Evolutionary conservation across 1,284 basidiomycete genomes (phyloP).

Genomic region (Leucoagaricus sp.): DNA sequence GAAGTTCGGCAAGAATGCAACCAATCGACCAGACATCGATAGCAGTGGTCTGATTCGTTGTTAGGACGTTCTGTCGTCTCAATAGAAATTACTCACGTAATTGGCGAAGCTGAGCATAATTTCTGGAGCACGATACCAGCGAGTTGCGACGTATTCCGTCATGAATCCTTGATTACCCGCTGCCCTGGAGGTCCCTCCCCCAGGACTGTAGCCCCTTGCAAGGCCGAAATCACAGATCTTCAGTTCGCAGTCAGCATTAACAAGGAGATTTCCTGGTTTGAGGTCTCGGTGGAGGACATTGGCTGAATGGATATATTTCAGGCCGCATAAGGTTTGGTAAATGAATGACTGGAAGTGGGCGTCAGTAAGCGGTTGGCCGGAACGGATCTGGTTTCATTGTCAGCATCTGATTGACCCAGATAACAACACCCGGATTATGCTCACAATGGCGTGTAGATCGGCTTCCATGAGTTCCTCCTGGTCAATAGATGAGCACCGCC

Average conservation of each 20-base stretch:
- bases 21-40: conserved; percentile 99
- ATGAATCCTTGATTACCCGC: conserved; percentile 94
- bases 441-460: conserved; percentile 96
- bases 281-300: conserved; percentile 98
- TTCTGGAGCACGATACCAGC: conserved; percentile 97
- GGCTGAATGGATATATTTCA: conserved; percentile 99
- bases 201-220: conserved; percentile 91
- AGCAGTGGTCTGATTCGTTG: conserved; percentile 60
- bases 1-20: conserved; percentile 95
- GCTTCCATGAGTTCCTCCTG: conserved; percentile 99
- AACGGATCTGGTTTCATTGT: conserved; percentile 74
- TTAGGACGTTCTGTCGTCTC: conserved; percentile 11
- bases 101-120: conserved; percentile 98
- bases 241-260: conserved; percentile 97
- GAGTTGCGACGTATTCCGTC: conserved; percentile 98
- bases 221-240: conserved; percentile 99
- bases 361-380: conserved; percentile 96
- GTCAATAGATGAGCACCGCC: conserved; percentile 10
- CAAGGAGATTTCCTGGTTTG: conserved; percentile 94
- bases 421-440: conserved; percentile 20
- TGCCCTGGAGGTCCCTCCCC: conserved; percentile 63
- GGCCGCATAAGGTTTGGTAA: conserved; percentile 97
- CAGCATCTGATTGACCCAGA: conserved; percentile 14
- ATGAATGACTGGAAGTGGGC: conserved; percentile 99
- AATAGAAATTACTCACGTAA: conserved; percentile 63